Conservation (phyloP, 1,284 basidiomycete genomes). For the Wolfiporia cocos region DNA sequence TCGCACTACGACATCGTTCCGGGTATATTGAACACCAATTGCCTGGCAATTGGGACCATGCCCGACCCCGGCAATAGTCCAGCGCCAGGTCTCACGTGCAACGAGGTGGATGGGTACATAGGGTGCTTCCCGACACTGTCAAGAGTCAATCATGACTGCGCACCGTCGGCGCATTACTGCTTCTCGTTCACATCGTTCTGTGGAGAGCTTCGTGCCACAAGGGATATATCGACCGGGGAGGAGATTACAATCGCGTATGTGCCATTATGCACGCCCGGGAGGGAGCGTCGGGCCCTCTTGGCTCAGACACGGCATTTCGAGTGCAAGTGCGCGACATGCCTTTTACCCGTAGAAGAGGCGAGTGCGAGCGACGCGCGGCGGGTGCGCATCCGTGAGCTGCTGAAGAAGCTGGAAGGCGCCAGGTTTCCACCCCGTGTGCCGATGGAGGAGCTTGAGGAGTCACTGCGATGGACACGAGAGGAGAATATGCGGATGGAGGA, state of each 20-base stretch:
- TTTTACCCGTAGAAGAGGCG: conserved; percentile 9
- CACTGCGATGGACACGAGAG: conserved; percentile 3
- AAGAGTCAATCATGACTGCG: conserved; percentile 17
- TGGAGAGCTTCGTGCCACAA: conserved; percentile 4
- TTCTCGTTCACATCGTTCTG: conserved; percentile 6
- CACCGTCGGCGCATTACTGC: conserved; percentile 6
- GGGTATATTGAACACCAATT: conserved; percentile 3
- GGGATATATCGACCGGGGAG: conserved; percentile 6
- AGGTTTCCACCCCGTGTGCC: conserved; percentile 5
- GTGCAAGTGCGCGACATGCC: conserved; percentile 32
- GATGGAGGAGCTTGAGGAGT: conserved; percentile 2
- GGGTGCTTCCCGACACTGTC: conserved; percentile 1
- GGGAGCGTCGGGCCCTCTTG: conserved; percentile 17
- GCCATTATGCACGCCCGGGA: conserved; percentile 1
- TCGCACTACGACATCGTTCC: neutral
- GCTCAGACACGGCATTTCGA: conserved; percentile 28
- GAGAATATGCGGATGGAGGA: conserved; percentile 6
- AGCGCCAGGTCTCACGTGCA: too few species aligned
- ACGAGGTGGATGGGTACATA: neutral
- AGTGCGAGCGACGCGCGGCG: conserved; percentile 1
- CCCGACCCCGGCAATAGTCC: too few species aligned
- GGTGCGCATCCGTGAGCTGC: neutral
- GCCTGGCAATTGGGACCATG: neutral
- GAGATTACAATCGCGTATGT: conserved; percentile 13
- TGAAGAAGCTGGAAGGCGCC: conserved; percentile 1